phyloP scores from a whole-genome alignment of 2,329 filamentous ascomycete genomes.

The Fusarium chlamydosporum region DNA sequence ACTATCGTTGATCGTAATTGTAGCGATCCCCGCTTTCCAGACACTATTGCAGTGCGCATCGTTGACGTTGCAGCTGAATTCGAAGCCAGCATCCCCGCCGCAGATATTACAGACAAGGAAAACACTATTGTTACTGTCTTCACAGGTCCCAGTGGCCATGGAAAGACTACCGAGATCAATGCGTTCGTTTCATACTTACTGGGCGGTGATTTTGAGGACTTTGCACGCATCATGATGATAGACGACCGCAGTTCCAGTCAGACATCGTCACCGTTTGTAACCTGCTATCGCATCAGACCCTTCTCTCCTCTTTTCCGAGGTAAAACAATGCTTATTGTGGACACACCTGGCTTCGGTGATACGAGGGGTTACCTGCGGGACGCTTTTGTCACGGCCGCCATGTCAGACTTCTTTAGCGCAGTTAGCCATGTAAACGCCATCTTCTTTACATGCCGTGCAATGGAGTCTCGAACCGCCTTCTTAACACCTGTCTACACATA shows the following conservation, averaged over 20 bases:
- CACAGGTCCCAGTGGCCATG: constrained; percentile 4
- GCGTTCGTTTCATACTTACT: constrained; percentile 6
- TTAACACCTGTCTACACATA: constrained; percentile 1
- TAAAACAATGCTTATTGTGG: constrained; percentile 11
- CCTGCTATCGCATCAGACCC: constrained; percentile 10
- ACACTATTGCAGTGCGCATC: constrained; percentile 9
- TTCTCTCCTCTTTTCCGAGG: constrained; percentile 3
- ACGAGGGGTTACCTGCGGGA: background rate
- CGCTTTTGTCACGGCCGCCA: constrained; percentile 1
- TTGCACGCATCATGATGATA: constrained; percentile 6
- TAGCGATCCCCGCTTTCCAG: constrained; percentile 5
- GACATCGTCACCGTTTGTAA: constrained; percentile 1
- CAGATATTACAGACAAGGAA: background rate
- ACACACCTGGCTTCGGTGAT: constrained; percentile 4
- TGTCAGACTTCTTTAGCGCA: constrained; percentile 8
- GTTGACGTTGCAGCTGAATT: constrained; percentile 11
- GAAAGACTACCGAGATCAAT: constrained; percentile 4
- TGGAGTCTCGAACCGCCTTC: background rate
- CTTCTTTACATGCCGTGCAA: constrained; percentile 11
- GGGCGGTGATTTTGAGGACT: constrained; percentile 6
- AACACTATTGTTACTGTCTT: constrained; percentile 6
- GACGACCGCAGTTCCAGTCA: background rate
- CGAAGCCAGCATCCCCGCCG: constrained; percentile 4
- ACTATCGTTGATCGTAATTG: constrained; percentile 7
- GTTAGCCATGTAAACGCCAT: constrained; percentile 11